Evolutionary conservation across 2,329 filamentous ascomycete species (phyloP).

Genomic region (Chalara sp.): DNA sequence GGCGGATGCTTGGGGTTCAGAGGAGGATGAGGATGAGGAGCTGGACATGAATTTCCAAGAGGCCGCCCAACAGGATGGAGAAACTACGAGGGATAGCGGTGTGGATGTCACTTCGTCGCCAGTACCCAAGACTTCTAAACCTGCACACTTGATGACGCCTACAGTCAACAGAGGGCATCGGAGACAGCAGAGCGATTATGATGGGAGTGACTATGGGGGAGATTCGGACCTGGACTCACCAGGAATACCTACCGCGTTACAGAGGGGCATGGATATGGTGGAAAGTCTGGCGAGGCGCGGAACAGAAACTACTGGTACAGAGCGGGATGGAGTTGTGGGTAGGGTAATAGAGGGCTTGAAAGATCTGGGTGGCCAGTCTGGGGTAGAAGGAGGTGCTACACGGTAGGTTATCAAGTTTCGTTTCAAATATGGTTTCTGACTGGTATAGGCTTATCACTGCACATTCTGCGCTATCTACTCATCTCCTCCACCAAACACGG

Average conservation of each 20-base stretch:
- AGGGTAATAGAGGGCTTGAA: constrained; percentile 63
- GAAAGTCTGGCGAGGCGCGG: constrained; percentile 62
- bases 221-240: constrained; percentile 59
- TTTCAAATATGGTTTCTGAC: constrained; percentile 5
- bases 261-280: constrained; percentile 65
- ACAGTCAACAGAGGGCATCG: constrained; percentile 32
- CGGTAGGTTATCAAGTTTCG: constrained; percentile 40
- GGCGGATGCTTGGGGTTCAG: constrained; percentile 63
- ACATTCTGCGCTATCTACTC: constrained; percentile 66
- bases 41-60: constrained; percentile 33
- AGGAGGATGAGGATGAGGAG: constrained; percentile 48
- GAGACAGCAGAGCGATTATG: constrained; percentile 53
- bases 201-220: constrained; percentile 68
- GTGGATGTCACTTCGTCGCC: constrained; percentile 25
- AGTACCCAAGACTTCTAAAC: constrained; percentile 11
- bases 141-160: constrained; percentile 16
- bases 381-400: constrained; percentile 64
- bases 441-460: constrained; percentile 61
- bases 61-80: constrained; percentile 23
- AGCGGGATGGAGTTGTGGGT: constrained; percentile 59
- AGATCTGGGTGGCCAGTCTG: constrained; percentile 66
- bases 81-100: constrained; percentile 27
- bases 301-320: constrained; percentile 58
- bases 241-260: constrained; percentile 60
- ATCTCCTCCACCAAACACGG: constrained; percentile 69